phyloP scores from a whole-genome alignment of 139 green algal species.

The Chlorella sorokiniana region DNA sequence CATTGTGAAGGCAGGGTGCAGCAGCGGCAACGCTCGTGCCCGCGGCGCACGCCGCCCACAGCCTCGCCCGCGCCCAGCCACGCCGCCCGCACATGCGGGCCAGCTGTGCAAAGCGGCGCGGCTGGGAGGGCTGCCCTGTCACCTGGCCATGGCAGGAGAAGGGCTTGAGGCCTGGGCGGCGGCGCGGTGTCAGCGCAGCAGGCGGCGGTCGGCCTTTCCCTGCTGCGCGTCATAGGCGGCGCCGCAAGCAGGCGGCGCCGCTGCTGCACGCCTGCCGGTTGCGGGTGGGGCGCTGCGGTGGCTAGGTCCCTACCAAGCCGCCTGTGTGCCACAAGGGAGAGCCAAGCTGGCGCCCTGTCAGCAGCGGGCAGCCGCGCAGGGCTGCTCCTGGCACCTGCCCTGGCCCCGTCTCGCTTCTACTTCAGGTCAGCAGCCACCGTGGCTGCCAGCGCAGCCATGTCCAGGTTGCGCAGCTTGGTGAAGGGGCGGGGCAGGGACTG shows the following conservation, averaged over 20 bases:
- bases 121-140: background rate
- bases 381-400: background rate
- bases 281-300: background rate
- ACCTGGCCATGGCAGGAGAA: background rate
- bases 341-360: background rate
- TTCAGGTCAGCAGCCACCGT: conserved; percentile 10
- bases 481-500: conserved; percentile 35
- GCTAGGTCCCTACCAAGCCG: background rate
- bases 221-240: conserved; percentile 29
- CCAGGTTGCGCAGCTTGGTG: conserved; percentile 31
- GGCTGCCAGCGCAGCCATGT: conserved; percentile 20
- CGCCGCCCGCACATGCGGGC: too few relatives aligned
- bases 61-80: too few relatives aligned
- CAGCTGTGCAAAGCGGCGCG: background rate
- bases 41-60: too few relatives aligned
- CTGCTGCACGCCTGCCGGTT: background rate
- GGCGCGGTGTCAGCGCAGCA: conserved; percentile 12
- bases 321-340: background rate
- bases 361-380: background rate
- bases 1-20: too few relatives aligned
- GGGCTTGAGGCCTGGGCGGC: background rate
- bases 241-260: background rate
- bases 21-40: too few relatives aligned
- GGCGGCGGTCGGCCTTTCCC: conserved; percentile 17
- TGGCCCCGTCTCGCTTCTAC: too few relatives aligned